Evolutionary conservation across 2,329 filamentous ascomycete species (phyloP).

Genomic region (Periglandula ipomoeae): DNA sequence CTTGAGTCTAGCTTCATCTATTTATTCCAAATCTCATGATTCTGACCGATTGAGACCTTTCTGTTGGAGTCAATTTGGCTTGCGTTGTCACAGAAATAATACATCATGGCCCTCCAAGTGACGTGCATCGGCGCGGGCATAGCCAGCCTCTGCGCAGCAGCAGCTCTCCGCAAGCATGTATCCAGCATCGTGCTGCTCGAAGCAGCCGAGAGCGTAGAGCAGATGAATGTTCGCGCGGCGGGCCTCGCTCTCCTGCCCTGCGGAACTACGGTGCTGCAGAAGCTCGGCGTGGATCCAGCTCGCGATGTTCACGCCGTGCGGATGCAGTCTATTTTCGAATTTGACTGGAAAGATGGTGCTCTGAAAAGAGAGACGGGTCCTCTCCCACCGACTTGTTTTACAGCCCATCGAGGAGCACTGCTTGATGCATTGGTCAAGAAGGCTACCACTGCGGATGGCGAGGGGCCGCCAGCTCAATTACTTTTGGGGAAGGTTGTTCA

Average conservation of each 20-base stretch:
- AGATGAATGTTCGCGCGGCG: constrained; percentile 1
- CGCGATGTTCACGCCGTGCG: neutral
- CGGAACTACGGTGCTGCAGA: neutral
- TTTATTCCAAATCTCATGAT: too few species aligned
- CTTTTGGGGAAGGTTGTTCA: neutral
- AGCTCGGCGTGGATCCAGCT: neutral
- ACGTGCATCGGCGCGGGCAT: neutral
- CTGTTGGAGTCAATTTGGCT: too few species aligned
- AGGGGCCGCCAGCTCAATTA: neutral
- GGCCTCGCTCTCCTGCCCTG: neutral
- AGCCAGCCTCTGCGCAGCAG: neutral
- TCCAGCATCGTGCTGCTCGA: constrained; percentile 2
- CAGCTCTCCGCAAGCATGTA: neutral
- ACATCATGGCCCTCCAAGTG: neutral
- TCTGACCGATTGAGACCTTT: too few species aligned
- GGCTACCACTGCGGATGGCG: neutral
- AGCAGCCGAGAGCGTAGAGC: neutral
- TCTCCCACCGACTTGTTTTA: neutral
- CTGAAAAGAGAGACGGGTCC: neutral
- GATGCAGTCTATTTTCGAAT: neutral
- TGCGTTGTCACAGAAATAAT: too few species aligned
- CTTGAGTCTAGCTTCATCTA: too few species aligned
- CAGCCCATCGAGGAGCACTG: neutral
- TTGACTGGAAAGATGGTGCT: neutral
- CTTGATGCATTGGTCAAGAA: neutral